Base-by-base conservation (phyloP, 768 basidiomycete species). In the Pleurotus cornucopiae region DNA sequence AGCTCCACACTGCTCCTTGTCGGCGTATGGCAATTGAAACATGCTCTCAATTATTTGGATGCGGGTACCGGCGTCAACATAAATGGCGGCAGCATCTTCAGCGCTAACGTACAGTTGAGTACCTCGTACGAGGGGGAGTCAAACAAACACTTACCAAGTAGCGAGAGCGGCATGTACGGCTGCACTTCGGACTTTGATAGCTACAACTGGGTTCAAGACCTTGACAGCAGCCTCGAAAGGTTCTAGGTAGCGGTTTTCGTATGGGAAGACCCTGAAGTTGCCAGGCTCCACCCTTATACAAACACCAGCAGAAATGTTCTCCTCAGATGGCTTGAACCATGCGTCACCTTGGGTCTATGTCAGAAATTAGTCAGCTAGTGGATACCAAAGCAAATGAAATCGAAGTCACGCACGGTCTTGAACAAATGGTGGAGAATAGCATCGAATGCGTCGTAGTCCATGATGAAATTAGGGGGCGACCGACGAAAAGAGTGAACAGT, bases 1-100 rank as follows among this genome's bases (percentile, higher is more conserved):
- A 11, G 93, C 93, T 16, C 86, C 93, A 49, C 88, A 92, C 63
- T 94, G 92, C 66, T 94, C 92, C 73, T 94, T 94, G 66, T 94
- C 89, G 5, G 91, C 91, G 40, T 80, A 78, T 5, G 86, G 82
- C 41, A 95, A 73, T 56, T 81, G 77, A 52, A 66, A 63, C 61
- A 94, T 83, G 13, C 81, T 81, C 57, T 90, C 86, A 21, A 95
- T 68, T 55, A 95, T 84, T 69, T 95, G 93, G 52, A 95, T 94
- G 5, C 91, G 86, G 1, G 91, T 94, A 66, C 93, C 84, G 55
- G 69, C 67, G 70, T 91, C 89, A 58, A 95, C 79, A 62, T 85
- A 85, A 59, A 91, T 82, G 26, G 80, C 82, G 7, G 67, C 68
- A 1, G 80, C 79, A 61, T 86, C 80, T 4, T 86, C 84, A 14